Conservation (phyloP, 208 protist species). For the Leishmania tarentolae region DNA sequence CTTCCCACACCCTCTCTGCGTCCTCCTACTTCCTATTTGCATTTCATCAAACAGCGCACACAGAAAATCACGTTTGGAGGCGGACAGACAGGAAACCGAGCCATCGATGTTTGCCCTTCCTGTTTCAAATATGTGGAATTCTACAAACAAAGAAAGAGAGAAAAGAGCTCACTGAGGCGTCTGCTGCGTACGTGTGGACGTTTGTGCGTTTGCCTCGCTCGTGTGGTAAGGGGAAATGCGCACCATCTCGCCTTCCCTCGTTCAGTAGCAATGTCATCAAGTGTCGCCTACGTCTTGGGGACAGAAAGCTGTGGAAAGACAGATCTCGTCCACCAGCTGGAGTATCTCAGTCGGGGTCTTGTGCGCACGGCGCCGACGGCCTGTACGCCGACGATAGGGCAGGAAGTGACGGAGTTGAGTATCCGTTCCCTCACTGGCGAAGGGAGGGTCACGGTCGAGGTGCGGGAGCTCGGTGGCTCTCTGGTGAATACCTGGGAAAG, state of each 20-base stretch:
- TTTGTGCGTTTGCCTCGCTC: neutral
- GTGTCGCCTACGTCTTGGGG: constrained; percentile 68
- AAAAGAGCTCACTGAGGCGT: neutral
- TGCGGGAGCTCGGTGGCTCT: constrained; percentile 70
- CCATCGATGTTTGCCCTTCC: neutral
- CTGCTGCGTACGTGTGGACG: neutral
- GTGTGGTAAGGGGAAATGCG: too few species aligned
- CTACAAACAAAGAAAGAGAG: neutral
- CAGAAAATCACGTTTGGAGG: neutral
- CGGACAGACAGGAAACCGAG: neutral
- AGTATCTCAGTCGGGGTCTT: constrained; percentile 33
- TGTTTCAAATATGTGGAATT: neutral
- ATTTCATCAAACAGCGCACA: neutral
- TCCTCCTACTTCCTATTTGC: neutral
- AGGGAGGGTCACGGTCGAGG: constrained; percentile 41
- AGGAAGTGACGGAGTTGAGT: constrained; percentile 53
- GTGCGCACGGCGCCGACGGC: constrained; percentile 30
- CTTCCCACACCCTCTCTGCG: neutral
- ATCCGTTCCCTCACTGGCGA: constrained; percentile 14
- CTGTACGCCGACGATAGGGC: constrained; percentile 61
- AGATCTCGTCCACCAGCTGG: constrained; percentile 60
- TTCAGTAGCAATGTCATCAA: constrained; percentile 9
- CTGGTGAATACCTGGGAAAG: constrained; percentile 65
- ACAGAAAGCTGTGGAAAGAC: constrained; percentile 72
- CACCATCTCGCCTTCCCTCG: neutral